Conservation (phyloP, 108 stramenopile genomes). For the Stephanodiscus triporus region DNA sequence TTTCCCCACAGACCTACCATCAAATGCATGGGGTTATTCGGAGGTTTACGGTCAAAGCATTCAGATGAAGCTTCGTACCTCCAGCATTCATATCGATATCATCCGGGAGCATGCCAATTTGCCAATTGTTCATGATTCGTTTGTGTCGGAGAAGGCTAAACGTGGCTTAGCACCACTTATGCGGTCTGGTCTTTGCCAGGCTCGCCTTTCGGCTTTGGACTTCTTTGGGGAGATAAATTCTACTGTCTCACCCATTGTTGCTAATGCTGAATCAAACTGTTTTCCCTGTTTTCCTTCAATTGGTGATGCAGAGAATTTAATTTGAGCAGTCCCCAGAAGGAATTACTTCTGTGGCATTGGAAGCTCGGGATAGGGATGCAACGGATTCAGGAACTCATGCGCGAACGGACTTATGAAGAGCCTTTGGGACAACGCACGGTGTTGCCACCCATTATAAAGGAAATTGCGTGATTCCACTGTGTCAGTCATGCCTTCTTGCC, state of each 20-base stretch:
- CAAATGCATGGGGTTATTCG: slow-evolving; percentile 8
- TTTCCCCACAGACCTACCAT: not conserved
- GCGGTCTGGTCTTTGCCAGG: too few species aligned
- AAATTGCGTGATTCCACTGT: not conserved
- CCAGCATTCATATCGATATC: not conserved
- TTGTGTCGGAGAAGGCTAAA: not conserved
- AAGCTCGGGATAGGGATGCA: slow-evolving; percentile 16
- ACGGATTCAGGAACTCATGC: not conserved
- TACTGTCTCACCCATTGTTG: too few species aligned
- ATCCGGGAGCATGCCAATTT: not conserved
- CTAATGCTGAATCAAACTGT: too few species aligned
- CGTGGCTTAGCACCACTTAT: too few species aligned
- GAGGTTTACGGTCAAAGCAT: not conserved
- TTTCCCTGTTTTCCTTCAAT: not conserved
- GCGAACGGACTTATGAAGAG: not conserved
- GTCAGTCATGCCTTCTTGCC: not conserved
- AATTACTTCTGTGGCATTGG: slow-evolving; percentile 47
- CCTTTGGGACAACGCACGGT: not conserved
- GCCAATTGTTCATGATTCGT: not conserved
- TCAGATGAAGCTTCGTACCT: not conserved
- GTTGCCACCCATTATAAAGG: slow-evolving; percentile 1
- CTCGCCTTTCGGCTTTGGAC: too few species aligned
- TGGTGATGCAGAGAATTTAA: slow-evolving; percentile 22
- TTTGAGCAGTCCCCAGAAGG: slow-evolving; percentile 44
- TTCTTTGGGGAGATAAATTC: too few species aligned